Conservation (phyloP, 1,284 basidiomycete species). For the Serendipita sp. region DNA sequence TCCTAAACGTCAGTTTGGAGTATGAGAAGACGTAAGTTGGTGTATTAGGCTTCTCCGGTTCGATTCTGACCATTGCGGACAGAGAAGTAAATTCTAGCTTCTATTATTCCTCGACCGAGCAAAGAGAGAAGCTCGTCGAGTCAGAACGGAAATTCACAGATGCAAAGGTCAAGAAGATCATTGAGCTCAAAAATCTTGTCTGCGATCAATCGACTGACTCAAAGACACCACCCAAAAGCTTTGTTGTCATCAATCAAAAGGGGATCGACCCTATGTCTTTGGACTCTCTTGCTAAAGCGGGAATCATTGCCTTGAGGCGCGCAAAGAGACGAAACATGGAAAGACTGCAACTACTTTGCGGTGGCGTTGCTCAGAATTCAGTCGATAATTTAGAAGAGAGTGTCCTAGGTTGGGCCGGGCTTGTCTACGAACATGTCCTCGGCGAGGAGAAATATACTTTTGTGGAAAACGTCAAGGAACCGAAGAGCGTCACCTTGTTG, state of each 20-base stretch:
- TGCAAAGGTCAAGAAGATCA: constrained; percentile 89
- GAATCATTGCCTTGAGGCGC: constrained; percentile 85
- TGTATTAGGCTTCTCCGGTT: constrained; percentile 6
- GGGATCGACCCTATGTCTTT: constrained; percentile 97
- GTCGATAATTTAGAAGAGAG: constrained; percentile 91
- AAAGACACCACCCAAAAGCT: constrained; percentile 68
- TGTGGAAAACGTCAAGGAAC: constrained; percentile 89
- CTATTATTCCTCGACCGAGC: constrained; percentile 98
- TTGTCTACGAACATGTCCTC: constrained; percentile 97
- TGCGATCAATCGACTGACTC: constrained; percentile 82
- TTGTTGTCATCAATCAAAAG: constrained; percentile 98
- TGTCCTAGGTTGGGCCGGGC: constrained; percentile 89
- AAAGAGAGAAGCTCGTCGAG: constrained; percentile 97
- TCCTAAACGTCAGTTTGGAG: constrained; percentile 94
- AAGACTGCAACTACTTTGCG: constrained; percentile 86
- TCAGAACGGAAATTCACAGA: constrained; percentile 92
- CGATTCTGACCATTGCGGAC: constrained; percentile 12
- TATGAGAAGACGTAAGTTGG: constrained; percentile 93
- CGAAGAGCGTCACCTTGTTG: constrained; percentile 92
- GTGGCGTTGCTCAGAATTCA: constrained; percentile 93
- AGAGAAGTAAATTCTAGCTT: constrained; percentile 99
- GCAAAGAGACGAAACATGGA: constrained; percentile 99
- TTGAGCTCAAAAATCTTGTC: constrained; percentile 91
- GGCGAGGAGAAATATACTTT: constrained; percentile 99
- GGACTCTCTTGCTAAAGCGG: constrained; percentile 93